Conservation (phyloP, 768 basidiomycete species). For the Hericium erinaceus region DNA sequence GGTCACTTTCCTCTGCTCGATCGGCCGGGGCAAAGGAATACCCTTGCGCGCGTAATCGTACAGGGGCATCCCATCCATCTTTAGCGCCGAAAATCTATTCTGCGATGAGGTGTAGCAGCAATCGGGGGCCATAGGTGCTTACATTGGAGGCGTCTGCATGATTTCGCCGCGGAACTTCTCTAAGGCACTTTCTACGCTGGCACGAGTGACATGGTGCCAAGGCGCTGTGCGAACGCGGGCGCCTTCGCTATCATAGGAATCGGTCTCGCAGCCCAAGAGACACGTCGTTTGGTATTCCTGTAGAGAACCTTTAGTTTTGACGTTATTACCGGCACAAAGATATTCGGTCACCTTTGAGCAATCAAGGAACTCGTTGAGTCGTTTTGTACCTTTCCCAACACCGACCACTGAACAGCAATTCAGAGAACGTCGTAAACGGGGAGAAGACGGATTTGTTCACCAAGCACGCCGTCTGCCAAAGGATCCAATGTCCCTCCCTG, state of each 20-base stretch:
- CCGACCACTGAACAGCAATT: slow-evolving; percentile 59
- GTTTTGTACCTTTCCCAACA: slow-evolving; percentile 84
- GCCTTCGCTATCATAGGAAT: slow-evolving; percentile 90
- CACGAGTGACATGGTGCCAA: slow-evolving; percentile 78
- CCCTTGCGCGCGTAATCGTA: slow-evolving; percentile 94
- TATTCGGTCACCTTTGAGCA: slow-evolving; percentile 67
- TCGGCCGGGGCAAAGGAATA: slow-evolving; percentile 88
- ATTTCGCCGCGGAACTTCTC: slow-evolving; percentile 79
- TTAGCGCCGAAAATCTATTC: slow-evolving; percentile 87
- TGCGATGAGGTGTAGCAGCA: not conserved
- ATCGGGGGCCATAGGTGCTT: slow-evolving; percentile 10
- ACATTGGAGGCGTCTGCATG: slow-evolving; percentile 90
- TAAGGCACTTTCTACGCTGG: slow-evolving; percentile 61
- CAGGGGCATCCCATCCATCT: slow-evolving; percentile 94
- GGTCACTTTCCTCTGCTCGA: slow-evolving; percentile 75
- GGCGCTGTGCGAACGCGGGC: slow-evolving; percentile 65
- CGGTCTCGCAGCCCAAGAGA: slow-evolving; percentile 89
- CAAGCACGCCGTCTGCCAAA: slow-evolving; percentile 89
- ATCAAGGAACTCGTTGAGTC: slow-evolving; percentile 70
- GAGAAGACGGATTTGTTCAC: slow-evolving; percentile 28
- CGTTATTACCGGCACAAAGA: not conserved
- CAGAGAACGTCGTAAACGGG: not conserved
- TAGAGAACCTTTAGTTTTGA: not conserved
- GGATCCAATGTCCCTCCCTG: slow-evolving; percentile 96
- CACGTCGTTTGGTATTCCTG: slow-evolving; percentile 91